Conservation (phyloP, 192 early-diverging fungal species). For the Coemansia sp. region DNA sequence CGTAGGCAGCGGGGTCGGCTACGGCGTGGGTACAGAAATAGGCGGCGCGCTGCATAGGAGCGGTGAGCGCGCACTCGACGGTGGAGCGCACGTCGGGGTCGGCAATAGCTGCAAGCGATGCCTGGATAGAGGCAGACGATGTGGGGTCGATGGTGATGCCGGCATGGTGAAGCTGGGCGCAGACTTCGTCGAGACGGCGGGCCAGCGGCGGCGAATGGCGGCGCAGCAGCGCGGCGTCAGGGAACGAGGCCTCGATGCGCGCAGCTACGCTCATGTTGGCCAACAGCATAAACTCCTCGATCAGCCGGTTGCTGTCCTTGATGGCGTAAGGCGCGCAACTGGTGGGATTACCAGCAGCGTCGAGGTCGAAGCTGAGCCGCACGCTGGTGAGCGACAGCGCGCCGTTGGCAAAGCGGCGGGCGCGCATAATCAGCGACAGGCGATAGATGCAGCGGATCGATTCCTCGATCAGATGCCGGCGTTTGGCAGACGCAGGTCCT, state of each 20-base stretch:
- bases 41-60: slow-evolving; percentile 92
- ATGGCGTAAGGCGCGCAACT: slow-evolving; percentile 60
- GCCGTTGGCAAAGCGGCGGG: slow-evolving; percentile 71
- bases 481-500: slow-evolving; percentile 16
- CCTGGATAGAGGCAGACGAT: slow-evolving; percentile 59
- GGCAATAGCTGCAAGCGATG: slow-evolving; percentile 56
- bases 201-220: slow-evolving; percentile 61
- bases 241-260: slow-evolving; percentile 77
- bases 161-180: slow-evolving; percentile 46
- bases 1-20: slow-evolving; percentile 58
- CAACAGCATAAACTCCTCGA: slow-evolving; percentile 89
- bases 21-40: slow-evolving; percentile 93
- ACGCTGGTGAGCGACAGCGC: slow-evolving; percentile 89
- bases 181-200: slow-evolving; percentile 33
- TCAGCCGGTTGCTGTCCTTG: slow-evolving; percentile 85
- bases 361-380: slow-evolving; percentile 90
- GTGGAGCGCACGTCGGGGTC: slow-evolving; percentile 26
- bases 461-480: slow-evolving; percentile 48
- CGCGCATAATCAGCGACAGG: slow-evolving; percentile 58
- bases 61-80: slow-evolving; percentile 47
- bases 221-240: slow-evolving; percentile 77
- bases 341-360: slow-evolving; percentile 83
- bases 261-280: slow-evolving; percentile 96
- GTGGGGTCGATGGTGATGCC: slow-evolving; percentile 61
- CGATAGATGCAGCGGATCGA: slow-evolving; percentile 58